These are phyloP conservation scores for Plicaturopsis crispa DNA, from an alignment of 768 basidiomycete genomes.

Conservation along the genomic window DNA sequence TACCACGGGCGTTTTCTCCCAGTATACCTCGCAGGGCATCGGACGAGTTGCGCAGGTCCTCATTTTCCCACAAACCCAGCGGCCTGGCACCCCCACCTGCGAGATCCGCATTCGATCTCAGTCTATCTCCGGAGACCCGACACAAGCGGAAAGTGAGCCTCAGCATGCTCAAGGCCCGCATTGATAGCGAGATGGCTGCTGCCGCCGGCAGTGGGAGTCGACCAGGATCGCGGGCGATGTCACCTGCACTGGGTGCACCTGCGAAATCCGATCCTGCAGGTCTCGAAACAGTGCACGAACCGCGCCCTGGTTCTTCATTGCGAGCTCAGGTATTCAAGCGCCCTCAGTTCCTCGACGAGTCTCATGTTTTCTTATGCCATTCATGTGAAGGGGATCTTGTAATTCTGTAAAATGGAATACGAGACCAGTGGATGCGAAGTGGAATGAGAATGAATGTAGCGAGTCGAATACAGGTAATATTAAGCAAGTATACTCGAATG, in stretches of 20 bases:
- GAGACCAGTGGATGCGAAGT: too few species aligned
- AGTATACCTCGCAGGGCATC: constrained; percentile 32
- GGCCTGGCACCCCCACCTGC: constrained; percentile 31
- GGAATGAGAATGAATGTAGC: too few species aligned
- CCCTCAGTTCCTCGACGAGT: constrained; percentile 79
- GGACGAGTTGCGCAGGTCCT: constrained; percentile 34
- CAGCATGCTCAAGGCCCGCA: constrained; percentile 86
- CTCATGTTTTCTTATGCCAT: constrained; percentile 87
- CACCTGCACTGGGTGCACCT: constrained; percentile 48
- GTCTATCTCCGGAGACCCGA: constrained; percentile 63
- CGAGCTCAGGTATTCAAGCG: constrained; percentile 28
- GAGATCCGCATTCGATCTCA: constrained; percentile 60
- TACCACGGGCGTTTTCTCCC: constrained; percentile 40
- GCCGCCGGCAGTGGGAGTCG: constrained; percentile 20
- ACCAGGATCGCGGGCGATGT: constrained; percentile 46
- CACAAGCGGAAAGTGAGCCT: constrained; percentile 82
- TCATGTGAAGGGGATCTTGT: constrained; percentile 79
- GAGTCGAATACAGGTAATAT: not conserved
- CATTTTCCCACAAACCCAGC: constrained; percentile 32
- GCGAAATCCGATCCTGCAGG: constrained; percentile 16
- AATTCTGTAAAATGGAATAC: constrained; percentile 38
- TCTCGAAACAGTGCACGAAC: constrained; percentile 22
- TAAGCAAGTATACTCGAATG: not conserved
- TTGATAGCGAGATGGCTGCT: constrained; percentile 67
- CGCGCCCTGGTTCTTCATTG: constrained; percentile 14